Conservation (phyloP, 1,284 basidiomycete genomes). For the Austropuccinia psidii region DNA sequence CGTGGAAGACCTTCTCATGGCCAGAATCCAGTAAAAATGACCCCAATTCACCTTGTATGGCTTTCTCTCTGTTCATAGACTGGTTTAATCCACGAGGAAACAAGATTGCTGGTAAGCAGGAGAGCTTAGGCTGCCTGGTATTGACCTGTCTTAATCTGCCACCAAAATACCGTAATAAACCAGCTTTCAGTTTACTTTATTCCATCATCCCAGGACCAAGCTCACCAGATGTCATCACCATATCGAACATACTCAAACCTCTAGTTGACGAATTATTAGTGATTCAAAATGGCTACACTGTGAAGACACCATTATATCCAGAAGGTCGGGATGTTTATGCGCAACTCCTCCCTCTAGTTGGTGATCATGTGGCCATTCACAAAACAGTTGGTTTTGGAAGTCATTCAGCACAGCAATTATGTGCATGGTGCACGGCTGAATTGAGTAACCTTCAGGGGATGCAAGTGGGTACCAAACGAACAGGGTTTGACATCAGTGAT, state of each 20-base stretch:
- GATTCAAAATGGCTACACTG: neutral
- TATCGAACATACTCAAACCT: neutral
- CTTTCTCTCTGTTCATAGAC: constrained; percentile 15
- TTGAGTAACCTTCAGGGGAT: neutral
- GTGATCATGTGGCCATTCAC: neutral
- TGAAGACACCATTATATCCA: neutral
- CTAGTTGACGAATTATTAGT: neutral
- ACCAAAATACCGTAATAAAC: neutral
- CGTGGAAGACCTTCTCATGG: no score
- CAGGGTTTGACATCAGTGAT: neutral
- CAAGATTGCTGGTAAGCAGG: neutral
- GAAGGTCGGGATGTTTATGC: neutral
- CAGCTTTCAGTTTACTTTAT: neutral
- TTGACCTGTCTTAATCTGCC: constrained; percentile 7
- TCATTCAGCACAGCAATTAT: neutral
- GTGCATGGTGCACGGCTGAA: neutral
- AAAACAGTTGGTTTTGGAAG: constrained; percentile 1
- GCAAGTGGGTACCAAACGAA: no score
- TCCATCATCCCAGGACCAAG: neutral
- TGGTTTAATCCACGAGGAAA: constrained; percentile 28
- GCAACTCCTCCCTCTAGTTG: neutral
- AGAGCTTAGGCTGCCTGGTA: neutral
- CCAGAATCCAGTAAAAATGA: neutral
- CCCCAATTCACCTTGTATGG: neutral
- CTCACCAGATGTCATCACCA: neutral